Evolutionary conservation across 208 protist species (phyloP).

Genomic region (Crithidia fasciculata): DNA sequence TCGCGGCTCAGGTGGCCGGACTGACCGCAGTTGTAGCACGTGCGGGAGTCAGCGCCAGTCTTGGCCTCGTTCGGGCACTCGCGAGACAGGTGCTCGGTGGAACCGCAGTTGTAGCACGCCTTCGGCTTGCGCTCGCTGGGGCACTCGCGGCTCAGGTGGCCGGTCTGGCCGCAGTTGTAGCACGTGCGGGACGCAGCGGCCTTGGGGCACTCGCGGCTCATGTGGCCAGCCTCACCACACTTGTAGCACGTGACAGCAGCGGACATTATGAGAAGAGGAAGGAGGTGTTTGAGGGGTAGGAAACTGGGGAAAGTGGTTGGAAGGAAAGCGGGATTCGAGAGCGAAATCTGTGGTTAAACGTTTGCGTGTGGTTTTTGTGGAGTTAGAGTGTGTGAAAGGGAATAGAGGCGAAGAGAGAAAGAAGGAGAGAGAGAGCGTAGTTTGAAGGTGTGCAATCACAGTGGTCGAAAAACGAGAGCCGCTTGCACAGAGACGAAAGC

Average conservation of each 20-base stretch:
- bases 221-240: slow-evolving; percentile 68
- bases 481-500: no score
- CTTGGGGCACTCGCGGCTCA: slow-evolving; percentile 58
- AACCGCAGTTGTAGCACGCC: slow-evolving; percentile 66
- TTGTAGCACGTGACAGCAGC: slow-evolving; percentile 66
- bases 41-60: slow-evolving; percentile 40
- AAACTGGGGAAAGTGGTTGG: background rate
- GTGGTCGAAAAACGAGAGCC: no score
- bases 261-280: slow-evolving; percentile 39
- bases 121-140: slow-evolving; percentile 40
- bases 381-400: background rate
- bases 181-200: slow-evolving; percentile 49
- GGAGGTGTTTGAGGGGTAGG: background rate
- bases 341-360: background rate
- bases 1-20: slow-evolving; percentile 69
- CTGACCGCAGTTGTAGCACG: slow-evolving; percentile 69
- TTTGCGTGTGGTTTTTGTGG: background rate
- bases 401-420: no score
- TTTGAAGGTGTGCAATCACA: background rate
- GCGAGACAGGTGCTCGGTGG: slow-evolving; percentile 46
- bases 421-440: background rate
- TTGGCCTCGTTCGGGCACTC: slow-evolving; percentile 58
- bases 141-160: slow-evolving; percentile 64
- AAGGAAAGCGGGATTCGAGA: slow-evolving; percentile 9
- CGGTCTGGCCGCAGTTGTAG: slow-evolving; percentile 67